Evolutionary conservation across 441 rosid genomes (phyloP).

Genomic region (Bocquillonia castaneifolia): DNA sequence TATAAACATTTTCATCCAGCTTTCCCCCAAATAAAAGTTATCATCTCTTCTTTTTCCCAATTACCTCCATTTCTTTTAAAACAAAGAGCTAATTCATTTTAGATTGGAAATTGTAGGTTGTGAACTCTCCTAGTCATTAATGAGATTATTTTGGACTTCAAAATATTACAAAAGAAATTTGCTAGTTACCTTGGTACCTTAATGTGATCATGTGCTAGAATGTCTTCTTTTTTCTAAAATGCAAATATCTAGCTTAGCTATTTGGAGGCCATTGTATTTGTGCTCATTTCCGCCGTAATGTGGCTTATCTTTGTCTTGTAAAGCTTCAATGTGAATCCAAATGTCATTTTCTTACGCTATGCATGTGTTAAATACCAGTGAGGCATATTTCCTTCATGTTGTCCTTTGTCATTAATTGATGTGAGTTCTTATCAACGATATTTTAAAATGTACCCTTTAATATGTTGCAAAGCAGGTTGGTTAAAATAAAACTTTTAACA

Average conservation of each 20-base stretch:
- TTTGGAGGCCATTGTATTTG: neutral
- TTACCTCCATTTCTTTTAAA: neutral
- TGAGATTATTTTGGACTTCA: neutral
- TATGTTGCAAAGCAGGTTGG: neutral
- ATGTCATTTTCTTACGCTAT: neutral
- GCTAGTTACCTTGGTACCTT: neutral
- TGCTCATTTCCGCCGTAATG: too few relatives aligned
- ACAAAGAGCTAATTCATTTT: neutral
- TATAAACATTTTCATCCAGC: neutral
- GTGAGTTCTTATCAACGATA: neutral
- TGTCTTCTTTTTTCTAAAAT: neutral
- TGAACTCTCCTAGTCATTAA: too few relatives aligned
- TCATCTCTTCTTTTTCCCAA: neutral
- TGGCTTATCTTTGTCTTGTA: too few relatives aligned
- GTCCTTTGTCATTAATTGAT: neutral
- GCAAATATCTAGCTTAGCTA: neutral
- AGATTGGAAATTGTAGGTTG: neutral
- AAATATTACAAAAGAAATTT: neutral
- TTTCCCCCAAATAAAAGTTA: neutral
- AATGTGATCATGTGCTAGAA: neutral
- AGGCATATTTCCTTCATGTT: neutral
- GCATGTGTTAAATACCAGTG: neutral
- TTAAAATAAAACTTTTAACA: neutral
- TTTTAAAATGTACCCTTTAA: neutral
- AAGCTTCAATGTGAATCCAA: slow-evolving; percentile 1